Evolutionary conservation across 306 rosid species (phyloP), one percentile per base, ranked within the genome.

Genomic region (Corylus avellana): DNA sequence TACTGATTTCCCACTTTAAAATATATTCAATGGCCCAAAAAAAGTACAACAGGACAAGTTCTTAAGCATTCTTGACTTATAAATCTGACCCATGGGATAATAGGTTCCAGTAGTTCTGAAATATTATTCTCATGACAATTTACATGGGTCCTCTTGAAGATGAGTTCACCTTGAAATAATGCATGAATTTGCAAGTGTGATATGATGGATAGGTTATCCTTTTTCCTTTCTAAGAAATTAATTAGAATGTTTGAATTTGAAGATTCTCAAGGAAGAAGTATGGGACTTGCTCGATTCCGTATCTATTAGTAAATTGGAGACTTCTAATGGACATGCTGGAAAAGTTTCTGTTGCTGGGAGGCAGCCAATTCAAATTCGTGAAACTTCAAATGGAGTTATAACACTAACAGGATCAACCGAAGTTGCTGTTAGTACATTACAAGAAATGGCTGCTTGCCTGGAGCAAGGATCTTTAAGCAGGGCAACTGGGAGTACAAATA

Each of bases 401-500:
- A 92, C 93, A 62, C 81, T 92, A 46, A 90, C 93, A 42, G 97
- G 97, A 75, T 76, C 87, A 69, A 92, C 88, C 32, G 94, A 92
- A 82, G 83, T 92, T 79, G 78, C 90, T 81, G 94, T 92, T 46
- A 83, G 87, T 78, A 85, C 92, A 46, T 86, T 88, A 70, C 88
- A 86, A 75, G 94, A 90, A 78, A 92, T 92, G 97, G 82, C 94
- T 53, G 70, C 90, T 85, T 92, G 85, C 86, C 84, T 92, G 86
- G 92, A 90, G 81, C 97, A 87, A 79, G 97, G 97, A 77, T 92
- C 97, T 47, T 85, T 85, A 75, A 84, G 79, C 81, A 83, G 97
- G 81, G 94, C 97, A 75, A 92, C 97, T 1, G 94, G 94, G 76
- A 90, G 97, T 84, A 92, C 97, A 78, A 92, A 92, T 83, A 92